Percentiles rank a stretch among this genome's conserved stretches.
These are phyloP conservation scores for Hypomyces rosellus DNA, from an alignment of 2,329 filamentous ascomycete species.

Conservation along the genomic window DNA sequence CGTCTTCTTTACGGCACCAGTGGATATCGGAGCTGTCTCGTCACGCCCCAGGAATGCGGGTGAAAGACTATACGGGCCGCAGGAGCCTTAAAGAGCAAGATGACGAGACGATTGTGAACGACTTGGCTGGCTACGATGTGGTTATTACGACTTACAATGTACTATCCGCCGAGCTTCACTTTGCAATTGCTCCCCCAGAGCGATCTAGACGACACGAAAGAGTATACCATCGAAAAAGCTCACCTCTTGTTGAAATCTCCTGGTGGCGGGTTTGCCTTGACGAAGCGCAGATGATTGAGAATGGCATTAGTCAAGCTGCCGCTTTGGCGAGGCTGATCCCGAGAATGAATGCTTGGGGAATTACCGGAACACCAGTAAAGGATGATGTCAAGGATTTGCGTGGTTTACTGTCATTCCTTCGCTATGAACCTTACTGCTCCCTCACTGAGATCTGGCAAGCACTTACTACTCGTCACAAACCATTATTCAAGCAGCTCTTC, in stretches of 20 bases:
- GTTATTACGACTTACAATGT: slow-evolving; percentile 62
- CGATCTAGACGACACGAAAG: slow-evolving; percentile 60
- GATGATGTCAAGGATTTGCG: slow-evolving; percentile 71
- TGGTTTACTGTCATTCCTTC: slow-evolving; percentile 75
- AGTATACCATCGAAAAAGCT: slow-evolving; percentile 59
- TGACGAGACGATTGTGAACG: slow-evolving; percentile 34
- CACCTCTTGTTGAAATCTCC: slow-evolving; percentile 70
- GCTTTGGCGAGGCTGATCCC: slow-evolving; percentile 74
- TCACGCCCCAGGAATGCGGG: slow-evolving; percentile 51
- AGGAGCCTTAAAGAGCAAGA: slow-evolving; percentile 29
- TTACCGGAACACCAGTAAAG: slow-evolving; percentile 81
- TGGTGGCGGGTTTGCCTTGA: slow-evolving; percentile 84
- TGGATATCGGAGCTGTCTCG: slow-evolving; percentile 55
- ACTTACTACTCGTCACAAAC: slow-evolving; percentile 54
- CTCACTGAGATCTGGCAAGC: slow-evolving; percentile 60
- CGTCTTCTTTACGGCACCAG: slow-evolving; percentile 50
- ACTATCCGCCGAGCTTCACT: slow-evolving; percentile 75
- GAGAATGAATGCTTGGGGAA: slow-evolving; percentile 80
- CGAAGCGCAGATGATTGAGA: slow-evolving; percentile 91
- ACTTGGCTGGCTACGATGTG: slow-evolving; percentile 48
- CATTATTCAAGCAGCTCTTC: slow-evolving; percentile 64
- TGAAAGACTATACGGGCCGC: slow-evolving; percentile 51
- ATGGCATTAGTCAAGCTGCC: slow-evolving; percentile 76
- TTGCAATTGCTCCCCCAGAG: slow-evolving; percentile 61
- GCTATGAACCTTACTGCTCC: slow-evolving; percentile 68